Conservation (phyloP, 148 eudicot genomes). For the Rhododendron molle region DNA sequence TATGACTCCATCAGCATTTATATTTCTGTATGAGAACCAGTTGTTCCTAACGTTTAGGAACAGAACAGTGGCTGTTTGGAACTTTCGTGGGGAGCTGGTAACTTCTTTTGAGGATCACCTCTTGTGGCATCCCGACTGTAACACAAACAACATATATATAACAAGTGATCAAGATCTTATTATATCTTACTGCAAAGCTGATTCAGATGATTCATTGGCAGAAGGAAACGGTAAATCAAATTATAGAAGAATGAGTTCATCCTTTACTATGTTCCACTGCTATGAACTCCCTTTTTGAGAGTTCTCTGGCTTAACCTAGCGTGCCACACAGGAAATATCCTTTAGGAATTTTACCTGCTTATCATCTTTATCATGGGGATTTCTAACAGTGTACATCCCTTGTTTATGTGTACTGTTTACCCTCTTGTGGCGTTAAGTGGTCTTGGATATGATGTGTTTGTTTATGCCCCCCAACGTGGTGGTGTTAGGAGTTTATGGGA, state of each 20-base stretch:
- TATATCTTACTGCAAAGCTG: constrained; percentile 94
- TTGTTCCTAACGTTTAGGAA: constrained; percentile 85
- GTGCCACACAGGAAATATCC: background rate
- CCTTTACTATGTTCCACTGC: background rate
- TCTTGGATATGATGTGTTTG: background rate
- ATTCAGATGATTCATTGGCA: constrained; percentile 61
- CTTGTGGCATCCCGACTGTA: constrained; percentile 98
- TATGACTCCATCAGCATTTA: constrained; percentile 98
- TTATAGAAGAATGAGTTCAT: background rate
- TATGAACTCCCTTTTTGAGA: background rate
- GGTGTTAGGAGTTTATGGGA: background rate
- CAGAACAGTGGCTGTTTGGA: constrained; percentile 96
- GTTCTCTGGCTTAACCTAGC: background rate
- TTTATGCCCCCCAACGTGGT: background rate
- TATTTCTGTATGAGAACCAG: constrained; percentile 91
- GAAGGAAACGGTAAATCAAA: constrained; percentile 65
- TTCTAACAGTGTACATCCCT: background rate
- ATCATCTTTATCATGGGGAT: background rate
- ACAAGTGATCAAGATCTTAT: constrained; percentile 98
- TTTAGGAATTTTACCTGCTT: background rate
- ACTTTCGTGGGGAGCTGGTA: constrained; percentile 93
- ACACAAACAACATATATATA: constrained; percentile 93
- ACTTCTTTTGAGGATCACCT: constrained; percentile 98
- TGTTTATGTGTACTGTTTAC: background rate
- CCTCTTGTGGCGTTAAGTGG: background rate